These are phyloP conservation scores for Lactifluus volemus DNA, from an alignment of 768 basidiomycete species.

Conservation along the genomic window DNA sequence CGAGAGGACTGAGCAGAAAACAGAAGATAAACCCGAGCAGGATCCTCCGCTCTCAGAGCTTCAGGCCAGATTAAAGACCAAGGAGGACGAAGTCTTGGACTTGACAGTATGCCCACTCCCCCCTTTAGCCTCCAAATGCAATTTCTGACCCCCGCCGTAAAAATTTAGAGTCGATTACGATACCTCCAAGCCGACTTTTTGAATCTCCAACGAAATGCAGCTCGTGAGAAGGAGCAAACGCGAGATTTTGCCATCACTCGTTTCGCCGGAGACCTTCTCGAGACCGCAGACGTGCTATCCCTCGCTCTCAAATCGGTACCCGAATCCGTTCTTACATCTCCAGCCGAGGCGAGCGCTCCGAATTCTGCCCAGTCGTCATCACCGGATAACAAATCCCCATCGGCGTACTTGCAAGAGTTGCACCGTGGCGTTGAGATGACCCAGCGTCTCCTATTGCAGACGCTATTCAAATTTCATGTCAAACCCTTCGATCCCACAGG, in stretches of 20 bases:
- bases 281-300: constrained; percentile 83
- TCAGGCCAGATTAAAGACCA: constrained; percentile 59
- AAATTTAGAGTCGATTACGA: constrained; percentile 69
- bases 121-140: neutral
- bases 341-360: constrained; percentile 10
- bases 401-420: constrained; percentile 57
- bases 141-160: constrained; percentile 15
- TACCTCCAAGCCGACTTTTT: constrained; percentile 94
- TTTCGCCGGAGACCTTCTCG: constrained; percentile 84
- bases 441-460: constrained; percentile 80
- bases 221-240: constrained; percentile 86
- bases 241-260: constrained; percentile 88
- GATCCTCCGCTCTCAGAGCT: constrained; percentile 27
- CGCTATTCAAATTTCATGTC: constrained; percentile 86
- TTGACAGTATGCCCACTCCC: constrained; percentile 53
- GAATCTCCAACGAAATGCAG: constrained; percentile 87
- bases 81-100: constrained; percentile 76
- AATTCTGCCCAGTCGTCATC: constrained; percentile 2
- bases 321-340: constrained; percentile 32
- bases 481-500: constrained; percentile 89
- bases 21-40: constrained; percentile 15
- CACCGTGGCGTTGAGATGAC: constrained; percentile 88
- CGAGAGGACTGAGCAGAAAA: constrained; percentile 25
- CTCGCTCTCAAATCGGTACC: constrained; percentile 80
- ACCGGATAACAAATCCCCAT: constrained; percentile 41